Conservation (phyloP, 2,329 filamentous ascomycete genomes). For the Lecanoromycetidae sp. region DNA sequence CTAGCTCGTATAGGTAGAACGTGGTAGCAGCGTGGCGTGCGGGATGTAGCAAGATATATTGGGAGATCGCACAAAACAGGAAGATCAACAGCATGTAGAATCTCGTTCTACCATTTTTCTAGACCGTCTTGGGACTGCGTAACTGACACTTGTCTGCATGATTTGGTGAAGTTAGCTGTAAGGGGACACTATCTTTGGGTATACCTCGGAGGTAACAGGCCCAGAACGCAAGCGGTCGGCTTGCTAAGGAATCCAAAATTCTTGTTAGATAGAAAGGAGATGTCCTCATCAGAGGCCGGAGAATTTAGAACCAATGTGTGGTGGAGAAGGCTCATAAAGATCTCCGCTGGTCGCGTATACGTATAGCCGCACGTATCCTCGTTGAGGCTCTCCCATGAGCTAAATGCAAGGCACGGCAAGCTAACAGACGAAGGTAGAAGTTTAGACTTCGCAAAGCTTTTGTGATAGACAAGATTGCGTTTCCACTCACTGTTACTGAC, state of each 20-base stretch:
- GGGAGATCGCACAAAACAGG: background rate
- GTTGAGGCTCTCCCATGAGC: background rate
- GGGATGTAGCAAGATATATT: no score
- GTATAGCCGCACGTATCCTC: slow-evolving; percentile 9
- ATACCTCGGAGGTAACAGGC: background rate
- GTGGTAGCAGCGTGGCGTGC: no score
- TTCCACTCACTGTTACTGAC: no score
- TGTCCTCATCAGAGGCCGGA: background rate
- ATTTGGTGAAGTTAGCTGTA: background rate
- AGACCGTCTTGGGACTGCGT: background rate
- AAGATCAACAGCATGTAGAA: background rate
- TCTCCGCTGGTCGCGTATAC: background rate
- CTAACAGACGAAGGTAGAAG: background rate
- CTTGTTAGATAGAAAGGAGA: background rate
- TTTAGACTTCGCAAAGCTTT: background rate
- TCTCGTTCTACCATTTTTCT: no score
- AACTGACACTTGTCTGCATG: background rate
- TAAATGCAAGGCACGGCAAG: background rate
- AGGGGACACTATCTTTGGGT: background rate
- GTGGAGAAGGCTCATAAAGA: background rate
- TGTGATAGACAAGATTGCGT: no score
- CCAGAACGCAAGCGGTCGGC: slow-evolving; percentile 4
- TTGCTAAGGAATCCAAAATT: background rate
- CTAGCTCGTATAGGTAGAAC: no score
- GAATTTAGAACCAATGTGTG: background rate